These are phyloP conservation scores for Eucalyptus marginata DNA, from an alignment of 345 rosid species.

Conservation along the genomic window DNA sequence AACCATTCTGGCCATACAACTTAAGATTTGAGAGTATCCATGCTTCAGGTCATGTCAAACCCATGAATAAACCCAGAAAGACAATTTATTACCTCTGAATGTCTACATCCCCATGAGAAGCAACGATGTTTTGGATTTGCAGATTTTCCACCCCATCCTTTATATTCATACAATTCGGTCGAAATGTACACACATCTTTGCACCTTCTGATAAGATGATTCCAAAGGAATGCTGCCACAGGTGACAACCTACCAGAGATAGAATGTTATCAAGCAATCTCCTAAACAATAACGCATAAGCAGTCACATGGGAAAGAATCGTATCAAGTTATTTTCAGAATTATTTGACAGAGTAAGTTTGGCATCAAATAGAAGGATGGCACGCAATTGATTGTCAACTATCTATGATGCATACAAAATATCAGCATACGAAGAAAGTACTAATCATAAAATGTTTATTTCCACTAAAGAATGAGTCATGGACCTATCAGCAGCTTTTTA, in stretches of 20 bases:
- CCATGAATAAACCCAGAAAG: neutral
- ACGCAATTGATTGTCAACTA: neutral
- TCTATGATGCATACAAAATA: neutral
- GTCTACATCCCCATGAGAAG: constrained; percentile 84
- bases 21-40: neutral
- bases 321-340: neutral
- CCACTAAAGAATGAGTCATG: neutral
- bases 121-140: constrained; percentile 65
- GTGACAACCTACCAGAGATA: constrained; percentile 65
- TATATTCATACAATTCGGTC: constrained; percentile 68
- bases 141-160: constrained; percentile 63
- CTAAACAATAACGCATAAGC: neutral
- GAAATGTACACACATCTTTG: constrained; percentile 81
- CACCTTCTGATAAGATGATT: constrained; percentile 72
- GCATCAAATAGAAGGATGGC: neutral
- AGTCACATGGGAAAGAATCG: neutral
- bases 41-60: neutral
- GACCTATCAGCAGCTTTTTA: neutral
- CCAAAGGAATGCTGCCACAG: constrained; percentile 88
- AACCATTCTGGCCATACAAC: neutral
- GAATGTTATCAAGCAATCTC: neutral
- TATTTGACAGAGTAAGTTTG: neutral
- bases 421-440: neutral
- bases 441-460: neutral
- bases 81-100: constrained; percentile 52